Conservation (phyloP, 352 stramenopile genomes). For the Elongisporangium undulatum region DNA sequence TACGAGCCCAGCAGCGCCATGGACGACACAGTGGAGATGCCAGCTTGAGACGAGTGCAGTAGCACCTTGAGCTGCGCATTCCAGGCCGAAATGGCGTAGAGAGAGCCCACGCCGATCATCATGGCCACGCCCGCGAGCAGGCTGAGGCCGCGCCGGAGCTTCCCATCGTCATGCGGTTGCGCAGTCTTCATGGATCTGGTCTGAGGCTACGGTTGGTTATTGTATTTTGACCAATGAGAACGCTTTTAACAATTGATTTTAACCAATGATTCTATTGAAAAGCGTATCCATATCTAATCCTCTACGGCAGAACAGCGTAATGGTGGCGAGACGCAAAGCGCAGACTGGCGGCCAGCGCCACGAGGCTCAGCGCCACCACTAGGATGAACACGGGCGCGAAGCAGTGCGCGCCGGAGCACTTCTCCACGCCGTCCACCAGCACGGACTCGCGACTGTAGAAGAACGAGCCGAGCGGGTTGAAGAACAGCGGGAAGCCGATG, state of each 20-base stretch:
- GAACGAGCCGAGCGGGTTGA: constrained; percentile 58
- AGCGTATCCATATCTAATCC: background rate
- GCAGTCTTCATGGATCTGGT: background rate
- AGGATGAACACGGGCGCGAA: constrained; percentile 65
- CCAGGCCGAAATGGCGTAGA: constrained; percentile 80
- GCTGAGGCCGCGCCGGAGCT: constrained; percentile 28
- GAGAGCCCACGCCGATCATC: constrained; percentile 72
- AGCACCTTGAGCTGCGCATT: constrained; percentile 79
- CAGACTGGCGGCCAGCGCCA: constrained; percentile 47
- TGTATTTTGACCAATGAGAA: background rate
- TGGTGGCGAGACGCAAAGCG: constrained; percentile 38
- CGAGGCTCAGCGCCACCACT: constrained; percentile 38
- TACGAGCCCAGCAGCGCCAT: constrained; percentile 77
- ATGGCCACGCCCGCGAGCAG: constrained; percentile 53
- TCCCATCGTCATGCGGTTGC: background rate
- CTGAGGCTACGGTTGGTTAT: background rate
- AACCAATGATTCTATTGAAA: background rate
- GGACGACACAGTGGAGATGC: constrained; percentile 69
- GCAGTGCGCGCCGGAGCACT: constrained; percentile 52
- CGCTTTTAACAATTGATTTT: background rate
- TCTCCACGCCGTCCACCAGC: constrained; percentile 30
- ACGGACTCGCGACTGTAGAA: constrained; percentile 40
- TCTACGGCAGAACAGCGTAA: constrained; percentile 12
- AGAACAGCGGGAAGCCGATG: constrained; percentile 69
- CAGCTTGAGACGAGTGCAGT: constrained; percentile 65